Evolutionary conservation across 23 red algal genomes (phyloP), one percentile per base, ranked within the genome.

Genomic region (Gracilaria caudata): DNA sequence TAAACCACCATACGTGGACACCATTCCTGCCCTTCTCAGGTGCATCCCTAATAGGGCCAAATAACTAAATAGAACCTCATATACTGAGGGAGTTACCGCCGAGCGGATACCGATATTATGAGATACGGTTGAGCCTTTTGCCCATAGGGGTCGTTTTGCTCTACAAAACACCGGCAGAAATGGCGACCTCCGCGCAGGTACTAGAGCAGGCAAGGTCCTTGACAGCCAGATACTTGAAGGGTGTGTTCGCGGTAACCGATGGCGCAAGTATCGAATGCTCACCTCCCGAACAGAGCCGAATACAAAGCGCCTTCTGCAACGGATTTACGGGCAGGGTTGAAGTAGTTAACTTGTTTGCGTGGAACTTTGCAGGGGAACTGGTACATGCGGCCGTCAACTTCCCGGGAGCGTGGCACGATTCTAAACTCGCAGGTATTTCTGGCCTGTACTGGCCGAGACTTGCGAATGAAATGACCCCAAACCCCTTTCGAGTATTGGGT

Each of bases 261-360:
- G 43, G 83, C 20, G 83, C 33, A 10, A 26, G 83, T 9, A 60
- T 87, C 4, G n/a, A 24, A 25, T 87, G 38, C 21, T 45, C 65
- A 28, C 64, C 40, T 29, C 26, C 9, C 0, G 41, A 64, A 58
- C 51, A 87, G 8, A 32, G 13, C 0, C 3, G 73, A 10, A 30
- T 77, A 36, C 83, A 76, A 64, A 77, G 54, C 4, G 83, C 68
- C 7, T 87, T 72, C 28, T 87, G 38, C 61, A 68, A 78, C 10
- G 39, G 32, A 10, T 60, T 63, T 64, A 58, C 70, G 12, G 43
- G 55, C 1, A 60, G 28, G 24, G 72, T 76, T 19, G 83, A 87
- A 64, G 47, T 87, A 11, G 51, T 68, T 3, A 87, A 87, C 32
- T 37, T 87, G 0, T 78, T 87, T 60, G 70, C 73, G 5, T 87